Conservation (phyloP, 306 rosid genomes). For the Sphenostylis stenocarpa region DNA sequence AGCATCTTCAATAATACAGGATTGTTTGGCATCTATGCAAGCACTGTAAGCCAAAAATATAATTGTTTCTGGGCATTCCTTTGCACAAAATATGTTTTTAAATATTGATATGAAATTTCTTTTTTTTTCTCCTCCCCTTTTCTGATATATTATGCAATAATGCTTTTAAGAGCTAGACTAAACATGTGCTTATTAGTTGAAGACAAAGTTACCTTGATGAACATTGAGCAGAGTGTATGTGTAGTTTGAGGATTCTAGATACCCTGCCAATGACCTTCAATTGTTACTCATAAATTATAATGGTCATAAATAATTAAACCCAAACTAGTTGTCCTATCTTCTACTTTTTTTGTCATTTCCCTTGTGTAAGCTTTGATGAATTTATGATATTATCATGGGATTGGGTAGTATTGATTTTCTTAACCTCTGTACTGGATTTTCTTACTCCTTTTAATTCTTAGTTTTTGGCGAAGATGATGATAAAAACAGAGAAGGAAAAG, state of each 20-base stretch:
- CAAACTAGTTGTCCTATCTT: not conserved
- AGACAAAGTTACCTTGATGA: constrained; percentile 3
- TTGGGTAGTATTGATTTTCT: not conserved
- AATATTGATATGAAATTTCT: not conserved
- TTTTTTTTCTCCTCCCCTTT: not conserved
- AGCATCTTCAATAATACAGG: constrained; percentile 90
- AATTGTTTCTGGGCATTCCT: not conserved
- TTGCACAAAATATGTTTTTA: not conserved
- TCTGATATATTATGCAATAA: not conserved
- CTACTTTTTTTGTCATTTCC: not conserved
- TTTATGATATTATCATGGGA: constrained; percentile 10
- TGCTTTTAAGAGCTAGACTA: constrained; percentile 12
- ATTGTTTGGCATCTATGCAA: constrained; percentile 78
- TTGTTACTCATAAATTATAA: not conserved
- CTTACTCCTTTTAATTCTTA: not conserved
- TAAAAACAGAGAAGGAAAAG: not conserved
- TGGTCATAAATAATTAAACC: not conserved
- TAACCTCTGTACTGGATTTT: not conserved
- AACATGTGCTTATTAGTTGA: not conserved
- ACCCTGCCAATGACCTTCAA: not conserved
- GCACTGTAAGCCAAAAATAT: constrained; percentile 63
- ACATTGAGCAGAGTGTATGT: not conserved
- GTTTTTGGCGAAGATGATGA: not conserved
- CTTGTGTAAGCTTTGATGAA: not conserved
- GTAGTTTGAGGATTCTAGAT: constrained; percentile 8